Base-by-base conservation (phyloP, 1,284 basidiomycete species). In the Ceratobasidium sp. region DNA sequence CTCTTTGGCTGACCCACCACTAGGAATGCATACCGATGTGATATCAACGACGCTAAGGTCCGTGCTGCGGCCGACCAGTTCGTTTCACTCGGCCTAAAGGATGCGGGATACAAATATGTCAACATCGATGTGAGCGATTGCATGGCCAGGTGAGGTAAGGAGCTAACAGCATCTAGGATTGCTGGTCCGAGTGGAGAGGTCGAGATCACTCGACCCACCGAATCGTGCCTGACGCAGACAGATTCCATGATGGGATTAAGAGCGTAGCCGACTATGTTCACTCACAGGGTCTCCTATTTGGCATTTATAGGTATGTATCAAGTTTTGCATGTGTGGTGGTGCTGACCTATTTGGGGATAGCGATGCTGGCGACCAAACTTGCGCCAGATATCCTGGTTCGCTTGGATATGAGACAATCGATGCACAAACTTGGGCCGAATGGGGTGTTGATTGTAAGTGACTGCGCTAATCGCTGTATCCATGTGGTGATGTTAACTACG, bases 351-450 rank as follows among this genome's bases (percentile, higher is more conserved):
- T 1, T 31, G 7, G 59, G 34, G 0, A 16, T 75, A 88, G 86
- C 76, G 87, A 88, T 77, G 86, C 87, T n/a, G 87, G 87, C 3
- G 85, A 83, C 0, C 77, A 78, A 8, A 88, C 87, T 0, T 88
- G 87, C 74, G 83, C 86, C 22, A 85, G 85, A 27, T 88, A 48
- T 77, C 87, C 87, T 16, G 87, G 84, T 5, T 88, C 87, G 3
- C 78, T 88, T 34, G 86, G 84, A 1, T 81, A 82, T 51, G 87
- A 88, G 76, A 77, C 74, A 8, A 79, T 85, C 37, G 87, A 88
- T 79, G 87, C 86, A 0, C 79, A 83, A 22, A 87, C 87, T 0
- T 88, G 86, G 78, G 82, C 79, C 59, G 82, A 83, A 29, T 88
- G 87, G 87, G 86, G 85, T 0, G 83, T 88, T 59, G 87, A 88